Evolutionary conservation across 352 stramenopile genomes (phyloP).

Genomic region (Phytophthora uliginosa): DNA sequence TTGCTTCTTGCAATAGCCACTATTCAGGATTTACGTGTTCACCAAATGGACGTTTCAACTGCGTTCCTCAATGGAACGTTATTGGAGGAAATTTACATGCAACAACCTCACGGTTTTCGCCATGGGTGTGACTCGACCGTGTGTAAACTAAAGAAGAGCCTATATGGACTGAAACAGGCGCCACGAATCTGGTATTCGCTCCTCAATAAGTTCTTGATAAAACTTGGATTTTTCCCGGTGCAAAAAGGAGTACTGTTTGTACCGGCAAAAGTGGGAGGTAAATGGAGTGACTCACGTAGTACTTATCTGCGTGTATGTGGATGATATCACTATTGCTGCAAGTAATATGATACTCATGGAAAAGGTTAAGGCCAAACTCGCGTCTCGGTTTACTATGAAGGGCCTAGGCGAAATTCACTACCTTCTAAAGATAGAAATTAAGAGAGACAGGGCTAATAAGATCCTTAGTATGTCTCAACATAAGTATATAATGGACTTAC

Average conservation of each 20-base stretch:
- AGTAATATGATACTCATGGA: constrained; percentile 7
- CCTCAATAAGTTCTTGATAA: constrained; percentile 6
- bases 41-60: not conserved
- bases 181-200: not conserved
- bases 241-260: constrained; percentile 8
- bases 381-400: constrained; percentile 10
- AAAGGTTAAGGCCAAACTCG: constrained; percentile 12
- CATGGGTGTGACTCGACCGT: not conserved
- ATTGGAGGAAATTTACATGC: not conserved
- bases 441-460: constrained; percentile 5
- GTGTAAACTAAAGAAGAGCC: not conserved
- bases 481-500: constrained; percentile 17
- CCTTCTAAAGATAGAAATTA: constrained; percentile 1
- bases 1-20: constrained; percentile 5
- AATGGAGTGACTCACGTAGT: not conserved
- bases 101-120: not conserved
- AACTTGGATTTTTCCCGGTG: constrained; percentile 16
- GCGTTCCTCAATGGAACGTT: not conserved
- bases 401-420: constrained; percentile 2
- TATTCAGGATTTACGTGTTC: not conserved
- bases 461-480: constrained; percentile 13
- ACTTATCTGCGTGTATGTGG: not conserved
- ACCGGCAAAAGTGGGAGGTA: constrained; percentile 8
- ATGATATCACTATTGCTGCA: not conserved
- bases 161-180: not conserved